Base-by-base conservation (phyloP, 768 basidiomycete species). In the Boletellus ananiceps region DNA sequence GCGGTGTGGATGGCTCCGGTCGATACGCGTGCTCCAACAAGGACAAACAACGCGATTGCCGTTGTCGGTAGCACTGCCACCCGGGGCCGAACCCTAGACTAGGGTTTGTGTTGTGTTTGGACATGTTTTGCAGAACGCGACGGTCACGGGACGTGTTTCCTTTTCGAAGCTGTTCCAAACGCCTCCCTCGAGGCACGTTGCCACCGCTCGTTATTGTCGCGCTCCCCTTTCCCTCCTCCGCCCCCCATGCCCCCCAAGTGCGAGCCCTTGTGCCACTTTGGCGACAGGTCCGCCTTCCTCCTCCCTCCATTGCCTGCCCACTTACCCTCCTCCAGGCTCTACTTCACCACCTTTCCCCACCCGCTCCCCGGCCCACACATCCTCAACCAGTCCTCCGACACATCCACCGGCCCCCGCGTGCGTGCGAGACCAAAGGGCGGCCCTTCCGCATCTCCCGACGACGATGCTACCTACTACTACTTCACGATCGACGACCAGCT, bases 401-500 rank as follows among this genome's bases (percentile, higher is more conserved):
- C 76, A 11, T 70, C 68, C 40, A 77, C 76, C 69, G 72, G 72
- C 44, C 87, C 87, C 62, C 76, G 72, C 61, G 69, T 88, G 27
- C 84, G 87, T 54, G 73, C 78, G 44, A 77, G 76, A 61, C 74
- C 80, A 8, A 76, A 71, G 63, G 79, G 73, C 34, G 77, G 79
- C n/a, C 78, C 80, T 29, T 78, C 82, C 37, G 73, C 79, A 21
- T 78, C 86, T 14, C 81, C 85, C 19, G 87, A 92, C 59, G 86
- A 87, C 56, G 76, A 81, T 55, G 81, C 84, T 49, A 76, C 78
- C 46, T 90, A 89, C 67, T 89, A 90, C 71, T 95, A 86, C 71
- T 93, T 95, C 74, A 90, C 88, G 49, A 82, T 95, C 71, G 93
- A 96, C 69, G 86, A 93, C 75, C 87, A 92, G 57, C 78, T 96